Base-by-base conservation (phyloP, 176 grass and related monocot genomes). In the Musa schizocarpa region DNA sequence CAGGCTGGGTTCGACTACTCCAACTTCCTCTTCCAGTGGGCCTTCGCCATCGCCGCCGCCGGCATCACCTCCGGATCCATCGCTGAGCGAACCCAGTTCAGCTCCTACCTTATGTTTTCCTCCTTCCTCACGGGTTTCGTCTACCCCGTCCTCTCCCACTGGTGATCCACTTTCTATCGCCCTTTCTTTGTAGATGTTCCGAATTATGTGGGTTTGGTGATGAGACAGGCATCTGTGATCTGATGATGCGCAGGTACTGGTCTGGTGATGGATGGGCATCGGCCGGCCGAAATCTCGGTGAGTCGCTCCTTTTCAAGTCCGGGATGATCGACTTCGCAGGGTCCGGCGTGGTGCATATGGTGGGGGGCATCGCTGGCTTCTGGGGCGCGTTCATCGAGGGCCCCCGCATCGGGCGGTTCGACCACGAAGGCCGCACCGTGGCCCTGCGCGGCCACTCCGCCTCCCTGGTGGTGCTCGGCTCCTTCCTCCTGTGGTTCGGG, bases 11-110 rank as follows among this genome's bases (percentile, higher is more conserved):
- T 85, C 82, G 86, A 92, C 82, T 96, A 92, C 86, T 68, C 78
- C 21, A 89, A 83, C 86, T 96, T 96, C 82, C 88, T 96, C 82
- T 96, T 81, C 76, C 88, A 96, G 76, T 89, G 92, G 92, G 92
- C 92, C 34, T 92, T 96, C 75, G 88, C 92, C 88, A 96, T 96
- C 82, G 88, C 92, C 55, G 92, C 88, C 25, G 88, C 88, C 8
- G 92, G 92, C 7, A 96, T 96, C 72, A 92, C 92, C 49, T 96
- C 92, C 5, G 92, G 92, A 13, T 96, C 92, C 71, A 96, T 92
- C 29, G 92, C 92, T 3, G 92, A 96, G 88, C 71, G 92, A 2
- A 96, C 92, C n/a, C 92, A 91, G 88, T 96, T 96, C 75, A 83
- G 84, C 1, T 84, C 88, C 1, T 96, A 96, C 83, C 84, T 96